Base-by-base conservation (phyloP, 1,139 yeast genomes). In the Pichia terricola region DNA sequence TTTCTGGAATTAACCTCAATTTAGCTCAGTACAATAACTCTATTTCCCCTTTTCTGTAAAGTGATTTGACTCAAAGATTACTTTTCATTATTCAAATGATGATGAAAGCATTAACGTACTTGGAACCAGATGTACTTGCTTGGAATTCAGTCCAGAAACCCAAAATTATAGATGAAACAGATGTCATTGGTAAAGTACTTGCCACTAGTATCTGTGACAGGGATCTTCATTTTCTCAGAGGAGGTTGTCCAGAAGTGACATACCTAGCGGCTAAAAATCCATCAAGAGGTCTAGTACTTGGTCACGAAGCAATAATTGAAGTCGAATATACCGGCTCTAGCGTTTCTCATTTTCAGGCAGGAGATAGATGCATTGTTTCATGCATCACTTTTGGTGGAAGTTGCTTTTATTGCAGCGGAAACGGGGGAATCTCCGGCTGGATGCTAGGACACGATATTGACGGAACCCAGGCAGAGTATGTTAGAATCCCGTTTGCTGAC, bases 251-350 rank as follows among this genome's bases (percentile, higher is more conserved):
- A 32, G 72, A 69, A 48, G 67, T 70, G 16, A 60, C 67, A 35
- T 66, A 67, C 9, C 9, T 51, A 26, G 61, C 60, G 5, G 39
- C 46, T 4, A 40, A 45, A 7, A 42, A 51, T 5, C 48, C 51
- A 4, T 51, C 44, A 3, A 51, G 47, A 37, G 62, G 62, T 31
- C 38, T 58, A 10, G 50, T 56, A 38, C 60, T 75, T 53, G 81
- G 81, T 9, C 80, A 75, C 51, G 81, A 75, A 56, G 77, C 77
- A 43, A 64, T 73, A 46, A 77, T 77, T 22, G 59, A 62, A 33
- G 62, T 75, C 34, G 65, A 66, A 34, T 65, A 66, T 37, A 57
- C 59, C 30, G 75, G 75, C 10, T 41, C 59, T 0, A 55, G 44
- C 0, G 72, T 70, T 25, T 48, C 51, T 3, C 59, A 62, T 6